Conservation (phyloP, 345 rosid genomes). For the Sapria himalayana region DNA sequence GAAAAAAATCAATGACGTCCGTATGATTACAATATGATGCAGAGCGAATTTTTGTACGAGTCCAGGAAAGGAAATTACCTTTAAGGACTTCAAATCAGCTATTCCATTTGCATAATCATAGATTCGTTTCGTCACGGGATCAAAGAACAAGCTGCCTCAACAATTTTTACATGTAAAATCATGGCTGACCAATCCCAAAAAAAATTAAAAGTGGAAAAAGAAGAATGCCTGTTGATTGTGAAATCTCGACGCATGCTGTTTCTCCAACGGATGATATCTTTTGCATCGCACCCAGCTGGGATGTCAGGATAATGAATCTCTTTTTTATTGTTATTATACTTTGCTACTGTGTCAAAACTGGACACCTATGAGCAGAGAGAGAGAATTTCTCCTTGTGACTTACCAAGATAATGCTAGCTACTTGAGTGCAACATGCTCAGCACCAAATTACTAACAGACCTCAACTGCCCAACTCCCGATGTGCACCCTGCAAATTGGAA, state of each 20-base stretch:
- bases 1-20: too few species aligned
- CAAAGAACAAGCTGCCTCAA: slow-evolving; percentile 38
- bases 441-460: slow-evolving; percentile 21
- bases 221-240: slow-evolving; percentile 63
- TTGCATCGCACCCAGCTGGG: slow-evolving; percentile 21
- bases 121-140: slow-evolving; percentile 40
- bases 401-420: slow-evolving; percentile 3
- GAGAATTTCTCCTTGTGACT: slow-evolving; percentile 3
- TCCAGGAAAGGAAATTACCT: slow-evolving; percentile 33
- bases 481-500: slow-evolving; percentile 66
- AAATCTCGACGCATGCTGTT: slow-evolving; percentile 68
- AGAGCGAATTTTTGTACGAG: slow-evolving; percentile 5
- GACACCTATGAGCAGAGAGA: slow-evolving; percentile 35
- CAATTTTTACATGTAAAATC: slow-evolving; percentile 7
- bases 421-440: too few species aligned
- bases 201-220: slow-evolving; percentile 6
- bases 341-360: slow-evolving; percentile 56
- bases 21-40: slow-evolving; percentile 4
- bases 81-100: slow-evolving; percentile 45
- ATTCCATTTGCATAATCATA: slow-evolving; percentile 61
- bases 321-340: slow-evolving; percentile 17
- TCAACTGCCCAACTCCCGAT: slow-evolving; percentile 39
- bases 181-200: too few species aligned
- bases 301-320: slow-evolving; percentile 10
- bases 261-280: slow-evolving; percentile 50